Base-by-base conservation (phyloP, 768 basidiomycete genomes). In the Sporobolomyces roseus region DNA sequence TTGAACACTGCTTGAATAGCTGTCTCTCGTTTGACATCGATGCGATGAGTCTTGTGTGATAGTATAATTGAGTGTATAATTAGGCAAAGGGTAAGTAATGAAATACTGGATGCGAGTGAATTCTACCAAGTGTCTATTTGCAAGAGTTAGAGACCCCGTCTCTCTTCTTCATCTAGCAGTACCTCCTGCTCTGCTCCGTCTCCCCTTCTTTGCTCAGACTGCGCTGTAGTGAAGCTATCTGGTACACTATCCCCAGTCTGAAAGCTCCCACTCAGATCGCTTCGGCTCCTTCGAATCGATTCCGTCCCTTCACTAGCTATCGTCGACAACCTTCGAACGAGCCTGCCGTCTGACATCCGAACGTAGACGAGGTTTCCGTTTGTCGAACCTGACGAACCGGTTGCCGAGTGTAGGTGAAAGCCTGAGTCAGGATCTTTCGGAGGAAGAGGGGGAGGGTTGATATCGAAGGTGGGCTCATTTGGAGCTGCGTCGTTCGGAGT, bases 301-400 rank as follows among this genome's bases (percentile, higher is more conserved):
- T 51, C 17, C 8, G 7, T 19, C 29, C 21, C 50, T 21, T 29
- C 50, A 19, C 53, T 58, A 1, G 54, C 61, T 36, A 68, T 68
- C 30, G 66, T 68, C 38, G 61, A 63, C 3, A 68, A 41, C 4
- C 66, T 54, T 0, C 66, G 66, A 2, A 68, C 66, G n/a, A 68
- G 49, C 0, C 54, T 36, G 0, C 66, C 66, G 41, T 63, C 61
- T 12, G 55, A 33, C 66, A 68, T 68, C 32, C 66, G 25, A 3
- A 68, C 61, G 55, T 68, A 68, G n/a, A 63, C 54, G 45, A 62
- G 36, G 5, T 54, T 33, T 23, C 61, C 66, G 0, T 10, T 1
- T 0, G 52, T 36, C 4, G 65, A 66, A 35, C 65, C 65, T 32
- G 65, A 66, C 1, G 65, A 66, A 35, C 60, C 65, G 29, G 45